phyloP scores from a whole-genome alignment of 768 basidiomycete genomes.

The Suillus cothurnatus region DNA sequence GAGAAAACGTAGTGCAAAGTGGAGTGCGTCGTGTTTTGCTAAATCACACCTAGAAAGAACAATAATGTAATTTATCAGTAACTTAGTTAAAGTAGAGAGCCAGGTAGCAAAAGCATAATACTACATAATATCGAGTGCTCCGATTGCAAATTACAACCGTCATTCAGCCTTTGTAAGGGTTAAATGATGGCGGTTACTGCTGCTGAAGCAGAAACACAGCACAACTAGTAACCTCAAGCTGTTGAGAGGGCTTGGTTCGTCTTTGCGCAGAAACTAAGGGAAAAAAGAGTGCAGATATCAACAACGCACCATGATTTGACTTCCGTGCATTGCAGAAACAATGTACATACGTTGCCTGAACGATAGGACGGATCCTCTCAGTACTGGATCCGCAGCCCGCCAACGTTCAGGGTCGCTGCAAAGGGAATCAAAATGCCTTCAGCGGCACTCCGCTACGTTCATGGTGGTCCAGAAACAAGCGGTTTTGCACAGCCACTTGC shows the following conservation, averaged over 20 bases:
- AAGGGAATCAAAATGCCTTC: background rate
- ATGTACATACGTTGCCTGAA: background rate
- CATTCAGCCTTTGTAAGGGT: constrained; percentile 9
- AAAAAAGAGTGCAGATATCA: background rate
- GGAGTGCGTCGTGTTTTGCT: background rate
- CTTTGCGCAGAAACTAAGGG: background rate
- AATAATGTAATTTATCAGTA: background rate
- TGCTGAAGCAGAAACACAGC: constrained; percentile 14
- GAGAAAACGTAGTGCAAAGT: background rate
- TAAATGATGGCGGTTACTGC: constrained; percentile 13
- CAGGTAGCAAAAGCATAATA: background rate
- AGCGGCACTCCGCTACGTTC: background rate
- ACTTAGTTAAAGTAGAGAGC: background rate
- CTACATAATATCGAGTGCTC: background rate
- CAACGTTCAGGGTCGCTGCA: background rate
- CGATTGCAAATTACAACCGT: constrained; percentile 19
- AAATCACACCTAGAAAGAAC: background rate
- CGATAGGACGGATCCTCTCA: background rate
- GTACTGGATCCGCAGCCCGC: no score
- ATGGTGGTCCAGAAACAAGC: background rate
- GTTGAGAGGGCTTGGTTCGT: constrained; percentile 15
- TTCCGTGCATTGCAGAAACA: background rate
- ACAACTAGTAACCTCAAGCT: constrained; percentile 5
- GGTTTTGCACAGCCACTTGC: background rate
- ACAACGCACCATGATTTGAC: background rate